Evolutionary conservation across 2,329 filamentous ascomycete species (phyloP), one percentile per base, ranked within the genome.

Genomic region (Ophiostoma sp.): DNA sequence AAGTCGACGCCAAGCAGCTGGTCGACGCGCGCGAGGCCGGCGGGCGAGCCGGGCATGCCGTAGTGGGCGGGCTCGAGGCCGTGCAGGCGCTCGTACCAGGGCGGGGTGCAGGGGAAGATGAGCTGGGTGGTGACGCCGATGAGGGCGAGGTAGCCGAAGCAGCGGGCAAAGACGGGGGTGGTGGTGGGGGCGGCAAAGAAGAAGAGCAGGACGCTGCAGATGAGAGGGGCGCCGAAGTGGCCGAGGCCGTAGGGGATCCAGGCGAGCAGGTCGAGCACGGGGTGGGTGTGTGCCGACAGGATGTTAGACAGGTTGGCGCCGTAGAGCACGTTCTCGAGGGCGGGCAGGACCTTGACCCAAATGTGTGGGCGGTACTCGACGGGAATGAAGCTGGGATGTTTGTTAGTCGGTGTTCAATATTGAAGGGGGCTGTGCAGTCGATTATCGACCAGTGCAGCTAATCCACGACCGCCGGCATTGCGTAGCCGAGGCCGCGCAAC

Each of bases 271-370:
- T 97, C 94, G 70, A 97, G 87, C 67, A 92, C 83, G 7, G 90
- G 87, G 79, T 91, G 89, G 76, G 94, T 92, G 81, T 97, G 92
- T 65, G 92, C 92, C 17, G 94, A 96, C 69, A 98, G 87, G 76
- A 97, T 96, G 79, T 97, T 97, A 82, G 93, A 96, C 71, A 97
- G 85, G 80, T 97, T 97, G 73, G 94, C 93, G 75, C 94, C 94
- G 78, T 97, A 98, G 44, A 98, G 85, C 73, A 98, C 95, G 79
- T 98, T 97, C 81, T 98, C 94, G 73, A 98, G 87, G 23, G 94
- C 93, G 4, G 94, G 94, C 48, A 98, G 86, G 36, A 98, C 93
- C 76, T 94, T 93, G 74, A 97, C 94, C 92, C 93, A 97, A 76
- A 97, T 97, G 73, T 93, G 90, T 72, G 94, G 94, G 75, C 94